These are phyloP conservation scores for Alternaria brassicae DNA, from an alignment of 2,329 filamentous ascomycete genomes.

Conservation along the genomic window DNA sequence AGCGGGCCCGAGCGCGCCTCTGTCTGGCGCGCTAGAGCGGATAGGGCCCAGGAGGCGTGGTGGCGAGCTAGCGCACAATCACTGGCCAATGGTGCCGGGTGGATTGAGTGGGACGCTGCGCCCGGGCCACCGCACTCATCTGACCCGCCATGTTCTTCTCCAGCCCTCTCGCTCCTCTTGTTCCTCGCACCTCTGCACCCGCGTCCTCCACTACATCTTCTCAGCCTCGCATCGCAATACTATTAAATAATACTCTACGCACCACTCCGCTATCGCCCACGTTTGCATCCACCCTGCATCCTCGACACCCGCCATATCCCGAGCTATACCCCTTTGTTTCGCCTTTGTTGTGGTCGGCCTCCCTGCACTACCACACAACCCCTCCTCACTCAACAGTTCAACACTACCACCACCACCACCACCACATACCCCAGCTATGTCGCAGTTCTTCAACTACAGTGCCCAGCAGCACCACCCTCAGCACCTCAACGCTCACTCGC, in stretches of 20 bases:
- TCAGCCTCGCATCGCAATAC: constrained; percentile 33
- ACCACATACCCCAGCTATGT: constrained; percentile 49
- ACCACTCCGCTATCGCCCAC: constrained; percentile 17
- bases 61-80: not conserved
- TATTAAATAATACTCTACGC: constrained; percentile 32
- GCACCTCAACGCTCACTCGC: constrained; percentile 64
- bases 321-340: constrained; percentile 31
- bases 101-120: constrained; percentile 6
- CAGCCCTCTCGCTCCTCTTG: constrained; percentile 21
- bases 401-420: constrained; percentile 23
- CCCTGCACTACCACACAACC: constrained; percentile 22
- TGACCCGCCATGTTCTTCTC: constrained; percentile 16
- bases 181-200: constrained; percentile 27
- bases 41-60: constrained; percentile 6
- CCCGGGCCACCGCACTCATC: constrained; percentile 16
- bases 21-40: constrained; percentile 7
- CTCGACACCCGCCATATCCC: constrained; percentile 6
- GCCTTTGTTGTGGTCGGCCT: constrained; percentile 35
- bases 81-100: constrained; percentile 5
- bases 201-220: constrained; percentile 25
- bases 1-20: constrained; percentile 9
- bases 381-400: constrained; percentile 29
- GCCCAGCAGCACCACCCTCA: constrained; percentile 53
- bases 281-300: constrained; percentile 21
- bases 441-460: constrained; percentile 58